Evolutionary conservation across 148 eudicot species (phyloP).

Genomic region (Vaccinium myrtillus): DNA sequence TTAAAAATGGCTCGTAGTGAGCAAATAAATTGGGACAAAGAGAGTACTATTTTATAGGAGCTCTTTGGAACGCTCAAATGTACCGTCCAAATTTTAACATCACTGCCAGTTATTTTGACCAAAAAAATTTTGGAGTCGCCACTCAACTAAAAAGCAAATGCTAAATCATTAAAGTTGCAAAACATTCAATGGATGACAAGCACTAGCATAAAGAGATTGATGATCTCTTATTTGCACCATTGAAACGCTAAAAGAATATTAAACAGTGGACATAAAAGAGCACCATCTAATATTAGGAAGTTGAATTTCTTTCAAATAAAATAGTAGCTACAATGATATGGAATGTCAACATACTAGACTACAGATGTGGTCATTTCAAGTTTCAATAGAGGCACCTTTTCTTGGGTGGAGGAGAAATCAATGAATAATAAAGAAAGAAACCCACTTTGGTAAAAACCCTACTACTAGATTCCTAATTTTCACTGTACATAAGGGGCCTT

Average conservation of each 20-base stretch:
- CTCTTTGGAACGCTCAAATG: neutral
- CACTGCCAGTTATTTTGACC: neutral
- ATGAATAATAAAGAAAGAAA: neutral
- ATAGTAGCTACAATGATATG: neutral
- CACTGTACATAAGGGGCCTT: neutral
- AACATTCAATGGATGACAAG: conserved; percentile 8
- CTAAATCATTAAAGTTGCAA: conserved; percentile 7
- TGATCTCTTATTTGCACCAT: conserved; percentile 17
- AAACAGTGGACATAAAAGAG: neutral
- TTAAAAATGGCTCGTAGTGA: too few species aligned
- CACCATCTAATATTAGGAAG: neutral
- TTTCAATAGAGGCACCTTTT: neutral
- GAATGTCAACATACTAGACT: conserved; percentile 11
- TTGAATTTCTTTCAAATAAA: neutral
- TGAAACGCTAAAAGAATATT: conserved; percentile 10
- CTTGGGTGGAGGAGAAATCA: neutral
- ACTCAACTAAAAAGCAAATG: neutral
- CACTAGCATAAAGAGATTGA: conserved; percentile 12
- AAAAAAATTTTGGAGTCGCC: neutral
- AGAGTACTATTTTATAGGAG: too few species aligned
- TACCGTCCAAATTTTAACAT: neutral
- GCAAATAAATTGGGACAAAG: too few species aligned
- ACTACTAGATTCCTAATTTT: neutral
- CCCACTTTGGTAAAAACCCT: neutral
- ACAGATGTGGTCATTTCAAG: conserved; percentile 12